Evolutionary conservation across 306 rosid genomes (phyloP).

Genomic region (Cotoneaster glaucophyllus): DNA sequence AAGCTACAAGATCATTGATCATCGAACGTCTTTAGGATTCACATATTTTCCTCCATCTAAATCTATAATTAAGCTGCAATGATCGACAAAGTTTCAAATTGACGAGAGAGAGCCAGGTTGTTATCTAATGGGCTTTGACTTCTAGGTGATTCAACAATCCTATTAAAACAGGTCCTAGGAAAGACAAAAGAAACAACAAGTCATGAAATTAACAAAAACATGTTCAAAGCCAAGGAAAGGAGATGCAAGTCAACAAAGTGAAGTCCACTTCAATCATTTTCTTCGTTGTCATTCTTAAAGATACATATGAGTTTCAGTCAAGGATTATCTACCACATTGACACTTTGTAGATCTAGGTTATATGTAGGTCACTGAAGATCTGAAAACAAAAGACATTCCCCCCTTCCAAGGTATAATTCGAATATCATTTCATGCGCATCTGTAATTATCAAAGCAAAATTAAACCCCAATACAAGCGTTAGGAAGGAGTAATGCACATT

Average conservation of each 20-base stretch:
- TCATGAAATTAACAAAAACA: conserved; percentile 13
- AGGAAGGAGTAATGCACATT: conserved; percentile 15
- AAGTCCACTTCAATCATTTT: conserved; percentile 36
- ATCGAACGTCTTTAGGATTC: not conserved
- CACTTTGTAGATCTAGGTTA: conserved; percentile 20
- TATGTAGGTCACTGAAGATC: conserved; percentile 10
- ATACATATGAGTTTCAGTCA: conserved; percentile 24
- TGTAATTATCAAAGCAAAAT: not conserved
- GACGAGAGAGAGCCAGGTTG: not conserved
- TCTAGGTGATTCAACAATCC: not conserved
- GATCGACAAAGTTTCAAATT: not conserved
- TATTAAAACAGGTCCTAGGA: not conserved
- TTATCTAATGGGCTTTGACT: not conserved
- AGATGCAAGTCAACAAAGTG: conserved; percentile 45
- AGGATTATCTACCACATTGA: conserved; percentile 40
- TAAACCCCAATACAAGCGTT: conserved; percentile 14
- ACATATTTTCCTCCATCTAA: not conserved
- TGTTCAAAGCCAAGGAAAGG: conserved; percentile 21
- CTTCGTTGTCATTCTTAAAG: conserved; percentile 24
- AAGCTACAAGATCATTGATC: not conserved
- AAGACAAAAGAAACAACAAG: not conserved
- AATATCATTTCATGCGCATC: not conserved
- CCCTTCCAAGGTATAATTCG: not conserved
- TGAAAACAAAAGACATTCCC: not conserved
- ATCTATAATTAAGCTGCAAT: not conserved